Base-by-base conservation (phyloP, 2,329 filamentous ascomycete species). In the Paracoccidioides brasiliensis region DNA sequence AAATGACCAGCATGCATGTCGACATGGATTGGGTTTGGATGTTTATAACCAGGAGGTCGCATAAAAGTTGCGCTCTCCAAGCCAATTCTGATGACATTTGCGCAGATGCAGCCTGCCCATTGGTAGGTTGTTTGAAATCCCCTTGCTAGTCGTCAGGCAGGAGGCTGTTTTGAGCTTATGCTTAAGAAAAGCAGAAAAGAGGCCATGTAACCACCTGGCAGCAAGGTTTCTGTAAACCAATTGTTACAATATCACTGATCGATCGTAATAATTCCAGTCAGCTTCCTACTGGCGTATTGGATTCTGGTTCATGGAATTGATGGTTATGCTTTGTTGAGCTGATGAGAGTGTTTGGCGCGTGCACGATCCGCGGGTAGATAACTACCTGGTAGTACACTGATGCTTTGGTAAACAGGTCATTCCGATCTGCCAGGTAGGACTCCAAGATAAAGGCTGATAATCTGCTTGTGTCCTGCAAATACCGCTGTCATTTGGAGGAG, bases 61-160 rank as follows among this genome's bases (percentile, higher is more conserved):
- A 52, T 52, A 42, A 42, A 14, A 32, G 37, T 40, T 14, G 28
- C 49, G 10, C 49, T 35, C 40, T 51, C 35, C 30, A 15, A 41
- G 37, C 49, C 37, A 41, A 42, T 52, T 42, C 49, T 51, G 49
- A 41, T 51, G 49, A 38, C 49, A 51, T 41, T 41, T 41, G 49
- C 35, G 15, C 37, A 32, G 5, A 33, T 33, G 22, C 37, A 4
- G 9, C 49, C 15, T 12, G 22, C n/a, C n/a, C 37, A 52, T 52
- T 52, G 49, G 49, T 14, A 9, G 22, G 37, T 30, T 41, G 4
- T 22, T 14, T 15, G 22, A 41, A 8, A 14, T 14, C 28, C 49
- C 49, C 49, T 41, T 52, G 49, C 49, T 52, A 51, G 48, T 51
- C 41, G 15, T 41, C 4, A 28, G 12, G 37, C 37, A 42, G 32